Conservation (phyloP, 306 rosid genomes). For the Crotalaria pallida region DNA sequence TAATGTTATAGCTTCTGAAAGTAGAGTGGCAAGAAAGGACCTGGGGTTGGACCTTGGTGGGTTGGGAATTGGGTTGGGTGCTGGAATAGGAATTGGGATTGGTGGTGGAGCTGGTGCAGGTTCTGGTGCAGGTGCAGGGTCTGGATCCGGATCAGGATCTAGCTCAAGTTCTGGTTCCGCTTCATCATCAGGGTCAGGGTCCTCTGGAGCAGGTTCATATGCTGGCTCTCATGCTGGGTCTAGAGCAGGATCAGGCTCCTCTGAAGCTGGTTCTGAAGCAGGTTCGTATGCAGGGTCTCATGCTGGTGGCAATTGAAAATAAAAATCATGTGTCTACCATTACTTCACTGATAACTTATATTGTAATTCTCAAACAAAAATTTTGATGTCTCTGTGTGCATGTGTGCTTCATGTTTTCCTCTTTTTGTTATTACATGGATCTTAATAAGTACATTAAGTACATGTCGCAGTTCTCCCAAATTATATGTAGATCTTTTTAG, state of each 20-base stretch:
- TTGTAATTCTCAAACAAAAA: too few relatives aligned
- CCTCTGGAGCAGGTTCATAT: slow-evolving; percentile 36
- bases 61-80: slow-evolving; percentile 47
- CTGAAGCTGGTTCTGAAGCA: slow-evolving; percentile 14
- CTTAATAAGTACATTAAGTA: background rate
- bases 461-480: background rate
- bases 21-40: slow-evolving; percentile 58
- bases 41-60: slow-evolving; percentile 65
- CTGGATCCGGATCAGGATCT: slow-evolving; percentile 31
- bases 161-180: slow-evolving; percentile 42
- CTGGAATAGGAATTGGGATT: slow-evolving; percentile 47
- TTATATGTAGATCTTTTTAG: background rate
- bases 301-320: slow-evolving; percentile 11
- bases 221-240: slow-evolving; percentile 38
- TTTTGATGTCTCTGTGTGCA: background rate
- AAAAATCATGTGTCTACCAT: slow-evolving; percentile 5
- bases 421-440: background rate
- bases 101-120: slow-evolving; percentile 51
- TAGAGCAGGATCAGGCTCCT: slow-evolving; percentile 41
- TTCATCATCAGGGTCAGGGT: slow-evolving; percentile 42
- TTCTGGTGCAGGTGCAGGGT: slow-evolving; percentile 36
- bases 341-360: too few relatives aligned
- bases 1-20: slow-evolving; percentile 22
- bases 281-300: background rate
- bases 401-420: background rate